phyloP scores from a whole-genome alignment of 2,329 filamentous ascomycete species.

The Neofusicoccum kwambonambiense region DNA sequence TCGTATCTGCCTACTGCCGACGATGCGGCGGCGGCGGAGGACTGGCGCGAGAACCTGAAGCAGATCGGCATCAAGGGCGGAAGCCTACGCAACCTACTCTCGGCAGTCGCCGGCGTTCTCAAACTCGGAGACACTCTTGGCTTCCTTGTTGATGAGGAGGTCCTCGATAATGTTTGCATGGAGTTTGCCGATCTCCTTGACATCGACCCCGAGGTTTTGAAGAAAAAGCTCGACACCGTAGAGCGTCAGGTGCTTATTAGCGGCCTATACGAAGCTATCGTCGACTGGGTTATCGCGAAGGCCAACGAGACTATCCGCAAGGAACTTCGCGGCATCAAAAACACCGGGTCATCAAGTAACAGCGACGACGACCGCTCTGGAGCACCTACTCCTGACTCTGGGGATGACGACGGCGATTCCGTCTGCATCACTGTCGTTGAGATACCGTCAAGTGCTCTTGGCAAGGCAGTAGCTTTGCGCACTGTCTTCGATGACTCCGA shows the following conservation, averaged over 20 bases:
- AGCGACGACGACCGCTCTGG: slow-evolving; percentile 54
- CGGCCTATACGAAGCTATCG: slow-evolving; percentile 87
- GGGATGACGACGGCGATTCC: slow-evolving; percentile 74
- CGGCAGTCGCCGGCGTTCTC: slow-evolving; percentile 78
- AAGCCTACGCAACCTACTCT: slow-evolving; percentile 77
- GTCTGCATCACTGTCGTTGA: slow-evolving; percentile 89
- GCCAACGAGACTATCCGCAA: slow-evolving; percentile 80
- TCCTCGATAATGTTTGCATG: slow-evolving; percentile 81
- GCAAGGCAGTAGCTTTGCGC: slow-evolving; percentile 84
- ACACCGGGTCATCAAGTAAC: slow-evolving; percentile 66
- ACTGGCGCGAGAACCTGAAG: slow-evolving; percentile 83
- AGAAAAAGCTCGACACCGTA: slow-evolving; percentile 75
- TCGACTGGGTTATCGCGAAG: slow-evolving; percentile 90
- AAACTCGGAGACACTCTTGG: slow-evolving; percentile 91
- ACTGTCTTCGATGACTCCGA: slow-evolving; percentile 89
- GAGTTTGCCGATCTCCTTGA: slow-evolving; percentile 86
- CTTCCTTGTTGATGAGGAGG: slow-evolving; percentile 79
- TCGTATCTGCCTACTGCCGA: slow-evolving; percentile 89
- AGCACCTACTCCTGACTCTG: slow-evolving; percentile 62
- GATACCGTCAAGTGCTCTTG: slow-evolving; percentile 73
- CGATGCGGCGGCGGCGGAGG: slow-evolving; percentile 87
- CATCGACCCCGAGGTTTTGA: slow-evolving; percentile 78
- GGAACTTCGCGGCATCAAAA: slow-evolving; percentile 67
- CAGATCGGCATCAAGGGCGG: slow-evolving; percentile 91
- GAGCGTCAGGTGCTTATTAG: slow-evolving; percentile 81